phyloP scores from a whole-genome alignment of 2,329 filamentous ascomycete species.

The Beauveria scarabaeidicola region DNA sequence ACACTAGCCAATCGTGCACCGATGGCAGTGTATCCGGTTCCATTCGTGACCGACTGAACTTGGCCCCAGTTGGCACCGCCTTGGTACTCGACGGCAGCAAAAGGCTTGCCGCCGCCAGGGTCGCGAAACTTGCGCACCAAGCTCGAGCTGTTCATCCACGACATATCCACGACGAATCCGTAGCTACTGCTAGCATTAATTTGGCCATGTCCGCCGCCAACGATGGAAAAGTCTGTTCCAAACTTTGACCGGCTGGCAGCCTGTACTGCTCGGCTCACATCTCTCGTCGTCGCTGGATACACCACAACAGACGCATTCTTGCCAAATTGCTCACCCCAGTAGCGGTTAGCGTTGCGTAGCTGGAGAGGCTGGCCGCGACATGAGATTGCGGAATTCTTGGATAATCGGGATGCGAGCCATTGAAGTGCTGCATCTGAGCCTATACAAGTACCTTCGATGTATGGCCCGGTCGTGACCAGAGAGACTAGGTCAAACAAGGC shows the following conservation, averaged over 20 bases:
- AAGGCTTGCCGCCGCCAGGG: background rate
- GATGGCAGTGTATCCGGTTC: conserved; percentile 14
- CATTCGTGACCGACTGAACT: conserved; percentile 11
- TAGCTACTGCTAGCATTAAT: conserved; percentile 9
- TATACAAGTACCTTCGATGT: background rate
- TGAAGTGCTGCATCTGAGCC: conserved; percentile 1
- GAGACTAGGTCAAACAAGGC: background rate
- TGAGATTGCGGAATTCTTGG: conserved; percentile 6
- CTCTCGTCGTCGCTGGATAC: conserved; percentile 7
- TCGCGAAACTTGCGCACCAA: background rate
- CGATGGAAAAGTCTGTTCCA: conserved; percentile 10
- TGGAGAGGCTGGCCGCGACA: conserved; percentile 12
- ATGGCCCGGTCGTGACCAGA: background rate
- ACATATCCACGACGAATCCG: conserved; percentile 11
- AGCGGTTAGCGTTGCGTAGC: conserved; percentile 9
- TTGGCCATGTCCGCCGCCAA: conserved; percentile 7
- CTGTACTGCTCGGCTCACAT: conserved; percentile 9
- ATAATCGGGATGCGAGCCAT: conserved; percentile 6
- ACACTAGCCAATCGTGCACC: conserved; percentile 32
- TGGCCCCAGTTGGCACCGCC: conserved; percentile 13
- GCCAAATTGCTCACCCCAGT: conserved; percentile 13
- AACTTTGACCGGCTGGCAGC: conserved; percentile 4
- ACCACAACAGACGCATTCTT: conserved; percentile 13
- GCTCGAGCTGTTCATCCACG: conserved; percentile 9
- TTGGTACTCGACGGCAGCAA: conserved; percentile 11